Evolutionary conservation across 2,329 filamentous ascomycete species (phyloP).

Genomic region (Nothophoma quercina): DNA sequence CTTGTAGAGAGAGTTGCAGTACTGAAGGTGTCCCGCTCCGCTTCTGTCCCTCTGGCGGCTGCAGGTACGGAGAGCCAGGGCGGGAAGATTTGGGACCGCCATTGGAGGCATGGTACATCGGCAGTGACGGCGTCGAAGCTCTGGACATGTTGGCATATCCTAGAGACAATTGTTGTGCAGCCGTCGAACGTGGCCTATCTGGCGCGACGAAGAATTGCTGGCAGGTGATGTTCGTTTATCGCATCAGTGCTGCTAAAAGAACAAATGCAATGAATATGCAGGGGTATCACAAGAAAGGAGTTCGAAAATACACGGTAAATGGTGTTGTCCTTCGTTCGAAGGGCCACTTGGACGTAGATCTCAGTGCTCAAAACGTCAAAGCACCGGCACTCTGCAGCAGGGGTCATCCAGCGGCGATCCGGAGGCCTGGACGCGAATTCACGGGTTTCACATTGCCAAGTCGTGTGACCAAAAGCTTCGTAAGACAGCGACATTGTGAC

Average conservation of each 20-base stretch:
- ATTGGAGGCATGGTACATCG: slow-evolving; percentile 61
- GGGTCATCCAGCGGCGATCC: slow-evolving; percentile 22
- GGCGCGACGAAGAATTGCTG: slow-evolving; percentile 18
- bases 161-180: slow-evolving; percentile 38
- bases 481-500: neutral
- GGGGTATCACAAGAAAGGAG: slow-evolving; percentile 12
- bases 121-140: slow-evolving; percentile 65
- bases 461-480: slow-evolving; percentile 10
- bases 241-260: slow-evolving; percentile 30
- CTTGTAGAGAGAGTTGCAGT: slow-evolving; percentile 12
- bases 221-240: slow-evolving; percentile 22
- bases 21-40: slow-evolving; percentile 43
- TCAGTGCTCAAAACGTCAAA: slow-evolving; percentile 32
- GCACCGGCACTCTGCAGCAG: slow-evolving; percentile 24
- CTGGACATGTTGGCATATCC: slow-evolving; percentile 69
- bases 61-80: slow-evolving; percentile 40
- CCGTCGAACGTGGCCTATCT: slow-evolving; percentile 41
- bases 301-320: slow-evolving; percentile 5
- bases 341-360: slow-evolving; percentile 24
- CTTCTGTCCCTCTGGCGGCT: slow-evolving; percentile 36
- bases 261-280: slow-evolving; percentile 12
- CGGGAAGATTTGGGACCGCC: slow-evolving; percentile 38
- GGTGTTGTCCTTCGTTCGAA: slow-evolving; percentile 21
- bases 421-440: slow-evolving; percentile 11
- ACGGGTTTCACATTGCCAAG: slow-evolving; percentile 21